Base-by-base conservation (phyloP, 2,329 filamentous ascomycete genomes). In the Cadophora luteo-olivacea region DNA sequence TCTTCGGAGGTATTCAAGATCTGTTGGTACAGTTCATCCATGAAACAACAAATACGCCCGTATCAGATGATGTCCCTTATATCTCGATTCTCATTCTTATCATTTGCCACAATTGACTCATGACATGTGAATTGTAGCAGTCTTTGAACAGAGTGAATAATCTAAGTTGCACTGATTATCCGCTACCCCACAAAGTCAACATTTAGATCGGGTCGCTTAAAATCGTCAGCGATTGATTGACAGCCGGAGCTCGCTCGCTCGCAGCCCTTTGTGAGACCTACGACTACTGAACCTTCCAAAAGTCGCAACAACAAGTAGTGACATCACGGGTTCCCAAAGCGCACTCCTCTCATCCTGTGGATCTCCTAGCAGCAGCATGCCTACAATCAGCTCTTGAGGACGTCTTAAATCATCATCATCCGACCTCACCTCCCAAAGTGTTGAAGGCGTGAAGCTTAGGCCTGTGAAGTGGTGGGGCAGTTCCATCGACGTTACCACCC, bases 401-500 rank as follows among this genome's bases (percentile, higher is more conserved):
- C 48, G 9, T 51, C 33, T 29, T 51, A 19, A 65, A 49, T 41
- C 57, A 61, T 52, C 57, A 58, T 24, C 57, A 58, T 32, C 36
- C 49, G 8, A 36, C 63, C 41, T 48, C 61, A 64, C 51, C 48
- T 48, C 55, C 41, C 45, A 58, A 55, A 62, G 49, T 62, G 52
- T 71, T 68, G 63, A 69, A 49, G 19, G 7, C n/a, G 45, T 49
- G 45, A 49, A 65, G 51, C 52, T 25, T 48, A 55, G 24, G 52
- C 52, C 54, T 36, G 4, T 49, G n/a, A 49, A 49, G 45, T 25
- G 69, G 72, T 72, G 73, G 73, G 73, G 70, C 70, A 64, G 19
- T 52, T 61, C 22, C 61, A 48, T 29, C 29, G 29, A 29, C 29
- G 29, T 29, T 58, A 49, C 22, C 51, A 49, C 60, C 61, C 69